Base-by-base conservation (phyloP, 2,329 filamentous ascomycete genomes). In the Talaromyces sp. region DNA sequence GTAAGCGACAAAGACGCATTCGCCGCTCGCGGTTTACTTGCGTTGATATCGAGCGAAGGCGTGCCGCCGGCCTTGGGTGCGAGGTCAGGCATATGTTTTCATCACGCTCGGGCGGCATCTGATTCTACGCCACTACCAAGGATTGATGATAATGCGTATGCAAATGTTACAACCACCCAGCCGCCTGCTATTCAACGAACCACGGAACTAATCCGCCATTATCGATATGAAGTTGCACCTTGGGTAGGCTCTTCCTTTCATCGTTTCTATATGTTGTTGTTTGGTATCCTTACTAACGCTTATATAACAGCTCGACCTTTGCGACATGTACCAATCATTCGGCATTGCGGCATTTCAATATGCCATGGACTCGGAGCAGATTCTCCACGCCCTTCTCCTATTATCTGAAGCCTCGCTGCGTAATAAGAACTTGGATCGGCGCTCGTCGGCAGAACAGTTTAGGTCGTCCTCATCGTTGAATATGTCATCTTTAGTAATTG, bases 211-310 rank as follows among this genome's bases (percentile, higher is more conserved):
- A 63, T 82, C 13, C 75, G 79, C n/a, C 74, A 81, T 62, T 83
- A 81, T 63, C 73, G 79, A 53, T 83, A 83, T 61, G 75, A 80
- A 47, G 74, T 83, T 36, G 79, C 80, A 5, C 77, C 80, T 22
- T 82, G 81, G 80, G 80, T 82, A 72, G 61, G 76, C 22, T 25
- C 19, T 72, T 29, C n/a, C 29, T 29, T 17, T 19, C n/a, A n/a
- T 5, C 5, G 31, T 1, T 11, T 45, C 0, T 13, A 25, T 25
- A 7, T 8, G 5, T 7, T n/a, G 25, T 0, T 40, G 11, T 6
- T 5, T 38, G 11, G 25, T 34, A 22, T 38, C 8, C 15, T 51
- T 5, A 53, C 36, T 40, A n/a, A 62, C 19, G 40, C 7, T 58
- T 31, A 8, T 1, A 4, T n/a, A 22, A 38, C 38, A 82, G 80